Evolutionary conservation across 2,329 filamentous ascomycete species (phyloP), one percentile per base, ranked within the genome.

Genomic region (Cladophialophora chaetospira): DNA sequence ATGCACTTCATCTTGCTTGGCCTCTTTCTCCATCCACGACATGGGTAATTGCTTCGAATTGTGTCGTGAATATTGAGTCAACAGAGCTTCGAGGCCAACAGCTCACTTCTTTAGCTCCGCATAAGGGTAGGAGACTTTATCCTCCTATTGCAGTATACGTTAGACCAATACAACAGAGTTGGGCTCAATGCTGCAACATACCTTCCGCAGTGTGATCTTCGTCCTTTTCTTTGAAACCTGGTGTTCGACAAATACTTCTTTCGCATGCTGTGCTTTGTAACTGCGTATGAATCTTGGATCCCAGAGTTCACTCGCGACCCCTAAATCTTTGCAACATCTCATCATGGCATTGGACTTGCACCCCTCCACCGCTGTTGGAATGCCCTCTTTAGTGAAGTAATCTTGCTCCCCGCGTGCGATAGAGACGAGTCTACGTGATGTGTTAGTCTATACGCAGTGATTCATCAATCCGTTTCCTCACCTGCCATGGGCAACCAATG

Each of bases 331-430:
- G 80, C 94, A 97, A 82, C 93, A 97, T 57, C 94, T 89, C 86
- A 97, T 95, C 65, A 99, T 81, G 10, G 94, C 94, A 71, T 99
- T 99, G 62, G 91, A 96, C 76, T 97, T 97, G 81, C 91, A 96
- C 51, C 94, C 94, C 75, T 99, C 94, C 58, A 92, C 92, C 6
- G 94, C 92, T 1, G 92, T 96, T 23, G 94, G 91, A 62, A 99
- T 91, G 53, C 88, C 88, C 66, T 97, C 92, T 29, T 90, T 83
- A 66, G 83, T 85, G 76, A 97, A 99, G 76, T 95, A 99, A 65
- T 89, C 85, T 78, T 96, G 93, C 74, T 97, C 94, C 70, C 94
- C 94, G 64, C 94, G 88, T 0, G 94, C 91, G 65, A 97, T 88
- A 25, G 88, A 91, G 42, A 97, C 89, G 64, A 97, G 88, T 61